Percentiles rank a stretch among this genome's conserved stretches.
Conservation (phyloP, 2,329 filamentous ascomycete species). For the Erysiphe pulchra region DNA sequence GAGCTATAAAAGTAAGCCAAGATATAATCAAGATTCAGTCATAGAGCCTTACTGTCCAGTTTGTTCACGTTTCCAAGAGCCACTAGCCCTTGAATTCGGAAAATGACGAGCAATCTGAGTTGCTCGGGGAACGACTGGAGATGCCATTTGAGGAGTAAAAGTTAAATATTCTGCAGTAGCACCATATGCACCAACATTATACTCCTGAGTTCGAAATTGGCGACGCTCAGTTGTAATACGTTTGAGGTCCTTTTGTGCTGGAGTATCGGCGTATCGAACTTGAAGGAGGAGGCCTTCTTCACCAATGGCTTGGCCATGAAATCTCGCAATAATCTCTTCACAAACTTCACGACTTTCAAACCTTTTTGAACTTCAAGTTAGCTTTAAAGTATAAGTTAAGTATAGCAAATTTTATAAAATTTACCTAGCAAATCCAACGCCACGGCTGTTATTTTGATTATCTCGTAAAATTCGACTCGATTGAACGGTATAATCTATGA, state of each 20-base stretch:
- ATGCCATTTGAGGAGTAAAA: conserved; percentile 21
- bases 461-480: conserved; percentile 92
- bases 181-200: conserved; percentile 50
- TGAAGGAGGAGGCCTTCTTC: conserved; percentile 66
- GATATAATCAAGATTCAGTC: background rate
- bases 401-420: conserved; percentile 1
- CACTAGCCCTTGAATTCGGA: conserved; percentile 8
- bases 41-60: conserved; percentile 2
- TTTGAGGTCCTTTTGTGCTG: conserved; percentile 88
- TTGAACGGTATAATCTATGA: conserved; percentile 55
- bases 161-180: conserved; percentile 22
- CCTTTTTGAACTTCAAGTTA: conserved; percentile 20
- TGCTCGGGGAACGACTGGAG: conserved; percentile 11
- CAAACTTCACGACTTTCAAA: conserved; percentile 79
- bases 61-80: conserved; percentile 13
- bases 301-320: conserved; percentile 54
- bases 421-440: conserved; percentile 91
- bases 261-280: conserved; percentile 90
- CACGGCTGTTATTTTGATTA: conserved; percentile 73
- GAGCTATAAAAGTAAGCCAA: conserved; percentile 3
- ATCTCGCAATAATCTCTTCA: conserved; percentile 67
- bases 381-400: background rate
- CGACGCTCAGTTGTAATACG: conserved; percentile 84
- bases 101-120: conserved; percentile 12
- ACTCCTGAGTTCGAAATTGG: conserved; percentile 89